Conservation (phyloP, 108 stramenopile genomes). For the Epipyxis sp. region DNA sequence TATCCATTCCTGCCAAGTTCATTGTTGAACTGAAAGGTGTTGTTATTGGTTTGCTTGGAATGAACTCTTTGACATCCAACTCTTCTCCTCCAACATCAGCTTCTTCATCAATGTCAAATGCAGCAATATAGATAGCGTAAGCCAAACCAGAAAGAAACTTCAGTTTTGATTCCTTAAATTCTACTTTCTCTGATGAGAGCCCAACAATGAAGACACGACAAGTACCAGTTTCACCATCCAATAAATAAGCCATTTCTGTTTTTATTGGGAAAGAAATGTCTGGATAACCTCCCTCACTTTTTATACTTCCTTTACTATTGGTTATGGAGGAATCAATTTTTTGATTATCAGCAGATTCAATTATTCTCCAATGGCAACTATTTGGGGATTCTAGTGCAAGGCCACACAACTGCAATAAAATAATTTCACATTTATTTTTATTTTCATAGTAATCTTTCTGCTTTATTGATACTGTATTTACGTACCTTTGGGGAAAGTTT, state of each 20-base stretch:
- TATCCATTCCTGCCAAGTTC: neutral
- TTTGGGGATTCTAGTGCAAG: neutral
- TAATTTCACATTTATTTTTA: neutral
- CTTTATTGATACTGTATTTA: no score
- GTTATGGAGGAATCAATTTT: no score
- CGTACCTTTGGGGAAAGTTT: conserved; percentile 1
- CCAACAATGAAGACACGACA: conserved; percentile 9
- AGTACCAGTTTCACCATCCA: neutral
- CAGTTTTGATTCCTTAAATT: neutral
- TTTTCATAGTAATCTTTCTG: no score
- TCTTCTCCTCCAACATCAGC: neutral
- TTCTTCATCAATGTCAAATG: conserved; percentile 21
- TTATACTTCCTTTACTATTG: no score
- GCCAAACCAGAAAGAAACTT: conserved; percentile 7
- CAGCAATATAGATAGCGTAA: conserved; percentile 20
- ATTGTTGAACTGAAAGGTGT: neutral
- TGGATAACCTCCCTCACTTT: neutral
- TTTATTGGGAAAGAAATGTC: neutral
- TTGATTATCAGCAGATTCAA: neutral
- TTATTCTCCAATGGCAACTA: neutral
- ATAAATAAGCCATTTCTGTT: conserved; percentile 14
- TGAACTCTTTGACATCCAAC: conserved; percentile 14
- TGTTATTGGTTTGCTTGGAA: neutral
- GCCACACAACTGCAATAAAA: conserved; percentile 7
- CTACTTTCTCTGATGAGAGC: neutral